Evolutionary conservation across 176 grass and related monocot species (phyloP).

Genomic region (Sorghum bicolor): DNA sequence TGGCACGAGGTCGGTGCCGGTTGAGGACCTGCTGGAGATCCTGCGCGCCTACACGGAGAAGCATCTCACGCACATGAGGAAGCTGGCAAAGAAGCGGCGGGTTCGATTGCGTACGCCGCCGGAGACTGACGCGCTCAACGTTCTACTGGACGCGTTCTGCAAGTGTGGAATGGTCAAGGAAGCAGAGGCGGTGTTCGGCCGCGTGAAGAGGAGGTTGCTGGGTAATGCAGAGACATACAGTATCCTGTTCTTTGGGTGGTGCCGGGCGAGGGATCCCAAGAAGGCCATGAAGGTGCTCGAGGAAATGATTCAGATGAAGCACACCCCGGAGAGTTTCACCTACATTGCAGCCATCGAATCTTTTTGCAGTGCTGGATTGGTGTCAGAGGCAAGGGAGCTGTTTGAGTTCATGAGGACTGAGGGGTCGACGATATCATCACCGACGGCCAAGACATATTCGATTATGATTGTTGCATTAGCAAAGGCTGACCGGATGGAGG

Average conservation of each 20-base stretch:
- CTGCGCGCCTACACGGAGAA: slow-evolving; percentile 65
- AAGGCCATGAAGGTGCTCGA: slow-evolving; percentile 89
- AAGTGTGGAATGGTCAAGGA: slow-evolving; percentile 82
- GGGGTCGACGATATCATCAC: slow-evolving; percentile 69
- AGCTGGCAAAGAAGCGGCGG: slow-evolving; percentile 74
- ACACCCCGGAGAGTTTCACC: slow-evolving; percentile 80
- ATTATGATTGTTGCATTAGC: slow-evolving; percentile 80
- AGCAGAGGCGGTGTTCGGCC: slow-evolving; percentile 58
- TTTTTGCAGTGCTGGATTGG: slow-evolving; percentile 71
- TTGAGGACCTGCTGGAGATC: slow-evolving; percentile 57
- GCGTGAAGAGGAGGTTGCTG: slow-evolving; percentile 55
- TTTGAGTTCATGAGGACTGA: slow-evolving; percentile 92
- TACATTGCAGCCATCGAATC: slow-evolving; percentile 88
- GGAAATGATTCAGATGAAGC: slow-evolving; percentile 69
- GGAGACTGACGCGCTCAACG: slow-evolving; percentile 72
- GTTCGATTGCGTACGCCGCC: slow-evolving; percentile 58
- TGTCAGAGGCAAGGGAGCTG: slow-evolving; percentile 71
- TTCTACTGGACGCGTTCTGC: slow-evolving; percentile 82
- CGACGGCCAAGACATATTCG: slow-evolving; percentile 73
- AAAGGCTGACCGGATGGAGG: slow-evolving; percentile 62
- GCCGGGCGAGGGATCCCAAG: slow-evolving; percentile 63
- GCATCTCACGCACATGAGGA: slow-evolving; percentile 66
- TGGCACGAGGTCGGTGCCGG: slow-evolving; percentile 42
- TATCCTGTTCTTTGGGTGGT: slow-evolving; percentile 89
- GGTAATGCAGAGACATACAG: slow-evolving; percentile 69